These are phyloP conservation scores for Amaranthus cruentus DNA, from an alignment of 148 eudicot genomes.

Conservation along the genomic window DNA sequence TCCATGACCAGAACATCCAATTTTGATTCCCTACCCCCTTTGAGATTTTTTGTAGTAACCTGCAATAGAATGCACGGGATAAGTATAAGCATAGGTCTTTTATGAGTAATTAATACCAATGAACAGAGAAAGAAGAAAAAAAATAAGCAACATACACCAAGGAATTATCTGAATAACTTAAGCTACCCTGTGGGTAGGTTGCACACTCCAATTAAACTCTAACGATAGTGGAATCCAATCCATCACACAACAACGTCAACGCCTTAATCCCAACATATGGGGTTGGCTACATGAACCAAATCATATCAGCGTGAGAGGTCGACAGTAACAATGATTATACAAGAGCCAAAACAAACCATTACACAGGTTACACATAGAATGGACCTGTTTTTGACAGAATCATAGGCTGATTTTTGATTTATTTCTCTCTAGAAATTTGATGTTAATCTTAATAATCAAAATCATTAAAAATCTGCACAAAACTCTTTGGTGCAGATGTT, in stretches of 20 bases:
- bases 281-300: too few species aligned
- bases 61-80: slow-evolving; percentile 13
- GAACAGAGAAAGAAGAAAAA: not conserved
- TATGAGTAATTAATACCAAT: not conserved
- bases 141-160: not conserved
- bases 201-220: too few species aligned
- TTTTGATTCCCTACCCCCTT: slow-evolving; percentile 89
- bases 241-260: too few species aligned
- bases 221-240: too few species aligned
- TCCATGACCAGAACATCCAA: slow-evolving; percentile 96
- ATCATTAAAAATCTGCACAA: not conserved
- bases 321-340: too few species aligned
- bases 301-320: too few species aligned
- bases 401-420: not conserved
- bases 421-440: not conserved
- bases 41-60: slow-evolving; percentile 70
- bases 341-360: too few species aligned
- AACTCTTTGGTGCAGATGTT: not conserved
- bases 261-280: too few species aligned
- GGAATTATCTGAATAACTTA: too few species aligned
- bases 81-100: not conserved
- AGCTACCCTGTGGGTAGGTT: too few species aligned
- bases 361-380: not conserved
- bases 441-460: not conserved
- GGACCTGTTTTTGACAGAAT: not conserved